Conservation (phyloP, 2,329 filamentous ascomycete genomes). For the Sphaerostilbella broomeana region DNA sequence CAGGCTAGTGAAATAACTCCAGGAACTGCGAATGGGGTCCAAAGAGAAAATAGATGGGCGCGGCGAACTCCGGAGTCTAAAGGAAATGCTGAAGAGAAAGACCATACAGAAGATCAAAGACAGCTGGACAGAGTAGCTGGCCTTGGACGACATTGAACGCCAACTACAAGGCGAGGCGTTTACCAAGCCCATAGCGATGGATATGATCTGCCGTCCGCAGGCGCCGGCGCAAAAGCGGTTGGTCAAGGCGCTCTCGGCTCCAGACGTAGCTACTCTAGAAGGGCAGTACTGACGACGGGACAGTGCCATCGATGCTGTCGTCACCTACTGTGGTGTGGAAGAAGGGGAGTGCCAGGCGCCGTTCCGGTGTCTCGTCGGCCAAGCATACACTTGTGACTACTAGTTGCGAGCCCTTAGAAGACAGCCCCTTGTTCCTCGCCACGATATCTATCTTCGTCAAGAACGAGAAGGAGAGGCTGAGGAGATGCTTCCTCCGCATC, state of each 20-base stretch:
- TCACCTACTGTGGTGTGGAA: constrained; percentile 12
- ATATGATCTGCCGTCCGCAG: constrained; percentile 3
- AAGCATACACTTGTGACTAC: background rate
- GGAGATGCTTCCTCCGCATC: constrained; percentile 15
- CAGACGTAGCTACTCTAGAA: constrained; percentile 8
- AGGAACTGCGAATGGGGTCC: constrained; percentile 3
- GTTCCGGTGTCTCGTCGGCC: background rate
- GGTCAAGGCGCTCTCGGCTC: constrained; percentile 13
- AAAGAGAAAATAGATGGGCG: constrained; percentile 7
- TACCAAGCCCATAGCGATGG: constrained; percentile 8
- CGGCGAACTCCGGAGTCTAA: constrained; percentile 11
- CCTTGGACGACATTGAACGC: constrained; percentile 17
- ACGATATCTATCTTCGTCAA: constrained; percentile 13
- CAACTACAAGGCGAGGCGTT: constrained; percentile 17
- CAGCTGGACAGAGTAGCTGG: constrained; percentile 16
- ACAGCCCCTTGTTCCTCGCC: constrained; percentile 7
- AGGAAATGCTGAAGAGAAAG: constrained; percentile 15
- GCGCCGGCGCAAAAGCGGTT: constrained; percentile 16
- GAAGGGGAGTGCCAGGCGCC: constrained; percentile 7
- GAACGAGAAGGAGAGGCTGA: constrained; percentile 9
- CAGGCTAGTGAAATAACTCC: background rate
- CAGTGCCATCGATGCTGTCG: constrained; percentile 12
- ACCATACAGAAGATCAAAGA: constrained; percentile 15
- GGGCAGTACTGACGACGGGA: constrained; percentile 13
- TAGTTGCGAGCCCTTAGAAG: background rate